Evolutionary conservation across 331 rosid species (phyloP), one percentile per base, ranked within the genome.

Genomic region (Cucumis variabilis): DNA sequence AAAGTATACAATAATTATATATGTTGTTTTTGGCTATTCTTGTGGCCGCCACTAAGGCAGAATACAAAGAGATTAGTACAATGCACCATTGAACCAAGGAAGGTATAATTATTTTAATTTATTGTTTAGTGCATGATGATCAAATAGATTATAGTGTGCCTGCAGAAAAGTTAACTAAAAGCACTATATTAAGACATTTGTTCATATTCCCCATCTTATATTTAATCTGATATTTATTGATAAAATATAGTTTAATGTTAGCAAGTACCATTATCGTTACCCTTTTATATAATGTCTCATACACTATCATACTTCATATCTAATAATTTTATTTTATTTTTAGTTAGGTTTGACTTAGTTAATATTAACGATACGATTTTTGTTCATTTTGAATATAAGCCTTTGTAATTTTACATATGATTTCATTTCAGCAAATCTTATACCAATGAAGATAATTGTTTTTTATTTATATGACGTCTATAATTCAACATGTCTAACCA

Each of bases 261-360:
- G 60, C 63, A 76, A 75, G 81, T 75, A 46, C 82, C 82, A 76
- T 13, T n/a, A n/a, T 76, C 20, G 62, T 76, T 46, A n/a, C 6
- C 6, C 20, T 24, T 9, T 41, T 44, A 55, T 46, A 58, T 76
- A 12, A 46, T 50, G 13, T 76, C 62, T 24, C 63, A 76, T 21
- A 46, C 60, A 48, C 12, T 46, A 13, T 76, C 30, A 58, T 58
- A 17, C 23, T 1, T 17, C 9, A 55, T 55, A 55, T 55, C 63
- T 55, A 16, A 55, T 58, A 58, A 58, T 3, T 14, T 48, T 76
- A 23, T 46, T 76, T 70, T 76, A 77, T 3, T 77, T 77, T 15
- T 23, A n/a, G 6, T 44, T 77, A 24, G 62, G 13, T 77, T 77
- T 48, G 62, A 75, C 62, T 75, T 11, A 58, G 7, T 44, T 46